A percentile compares a stretch with the other conserved stretches of the same genome.
Evolutionary conservation across 2,329 filamentous ascomycete genomes (phyloP).

Genomic region (Trichoderma arundinaceum): DNA sequence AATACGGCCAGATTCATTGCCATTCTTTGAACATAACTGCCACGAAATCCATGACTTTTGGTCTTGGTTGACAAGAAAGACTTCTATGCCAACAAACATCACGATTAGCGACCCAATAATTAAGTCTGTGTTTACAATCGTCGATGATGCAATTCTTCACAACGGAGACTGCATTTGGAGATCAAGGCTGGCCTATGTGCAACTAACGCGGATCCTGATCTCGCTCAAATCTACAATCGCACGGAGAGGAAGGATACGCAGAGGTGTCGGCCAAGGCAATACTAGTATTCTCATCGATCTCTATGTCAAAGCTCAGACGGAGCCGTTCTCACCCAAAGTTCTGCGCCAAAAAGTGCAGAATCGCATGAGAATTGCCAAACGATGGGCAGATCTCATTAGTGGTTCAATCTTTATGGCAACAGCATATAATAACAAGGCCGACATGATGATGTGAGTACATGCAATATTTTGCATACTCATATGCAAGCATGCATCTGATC

Average conservation of each 20-base stretch:
- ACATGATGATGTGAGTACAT: slow-evolving; percentile 20
- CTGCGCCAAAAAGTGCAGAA: background rate
- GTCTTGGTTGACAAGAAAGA: slow-evolving; percentile 23
- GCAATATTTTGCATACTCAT: background rate
- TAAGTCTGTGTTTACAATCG: slow-evolving; percentile 9
- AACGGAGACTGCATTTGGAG: background rate
- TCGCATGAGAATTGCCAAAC: slow-evolving; percentile 14
- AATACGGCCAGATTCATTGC: slow-evolving; percentile 8
- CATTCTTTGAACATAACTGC: slow-evolving; percentile 13
- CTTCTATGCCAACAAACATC: background rate
- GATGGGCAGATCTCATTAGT: slow-evolving; percentile 21
- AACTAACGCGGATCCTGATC: slow-evolving; percentile 6
- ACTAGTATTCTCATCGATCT: slow-evolving; percentile 21
- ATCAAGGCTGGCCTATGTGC: slow-evolving; percentile 15
- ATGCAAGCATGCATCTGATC: background rate
- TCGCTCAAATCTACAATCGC: slow-evolving; percentile 10
- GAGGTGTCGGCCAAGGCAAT: slow-evolving; percentile 19
- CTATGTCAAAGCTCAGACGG: slow-evolving; percentile 17
- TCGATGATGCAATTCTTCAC: slow-evolving; percentile 13
- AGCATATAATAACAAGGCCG: slow-evolving; percentile 19
- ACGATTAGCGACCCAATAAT: slow-evolving; percentile 5
- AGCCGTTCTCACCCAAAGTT: slow-evolving; percentile 15
- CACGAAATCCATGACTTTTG: slow-evolving; percentile 26
- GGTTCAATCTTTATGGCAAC: slow-evolving; percentile 16
- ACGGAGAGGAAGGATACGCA: slow-evolving; percentile 12